phyloP scores from a whole-genome alignment of 306 rosid genomes.

The Myrica gale region DNA sequence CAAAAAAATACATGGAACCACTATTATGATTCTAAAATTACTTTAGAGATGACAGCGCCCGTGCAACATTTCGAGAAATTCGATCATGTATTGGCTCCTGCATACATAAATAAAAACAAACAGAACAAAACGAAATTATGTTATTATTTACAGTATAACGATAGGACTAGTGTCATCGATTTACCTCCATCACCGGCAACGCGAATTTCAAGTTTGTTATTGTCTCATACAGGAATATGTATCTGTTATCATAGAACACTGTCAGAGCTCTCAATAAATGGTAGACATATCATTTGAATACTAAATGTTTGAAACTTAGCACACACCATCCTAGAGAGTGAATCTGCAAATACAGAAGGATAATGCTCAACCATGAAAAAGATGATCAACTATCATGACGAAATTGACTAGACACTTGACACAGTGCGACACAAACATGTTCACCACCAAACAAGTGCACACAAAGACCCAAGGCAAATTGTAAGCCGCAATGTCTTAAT shows the following conservation, averaged over 20 bases:
- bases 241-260: constrained; percentile 48
- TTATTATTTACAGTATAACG: neutral
- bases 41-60: constrained; percentile 55
- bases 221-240: constrained; percentile 85
- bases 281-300: neutral
- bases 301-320: constrained; percentile 2
- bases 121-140: constrained; percentile 8
- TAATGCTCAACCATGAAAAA: neutral
- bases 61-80: constrained; percentile 70
- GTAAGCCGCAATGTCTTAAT: neutral
- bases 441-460: neutral
- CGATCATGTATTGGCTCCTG: constrained; percentile 85
- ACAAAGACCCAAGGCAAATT: neutral
- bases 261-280: neutral
- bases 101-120: neutral
- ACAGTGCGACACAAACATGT: neutral
- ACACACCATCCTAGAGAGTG: neutral
- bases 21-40: constrained; percentile 26
- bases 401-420: neutral
- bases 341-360: constrained; percentile 11
- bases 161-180: neutral
- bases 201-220: constrained; percentile 78
- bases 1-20: neutral
- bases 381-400: constrained; percentile 6
- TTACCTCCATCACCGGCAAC: constrained; percentile 57